Base-by-base conservation (phyloP, 2,329 filamentous ascomycete species). In the Clonostachys sp. region DNA sequence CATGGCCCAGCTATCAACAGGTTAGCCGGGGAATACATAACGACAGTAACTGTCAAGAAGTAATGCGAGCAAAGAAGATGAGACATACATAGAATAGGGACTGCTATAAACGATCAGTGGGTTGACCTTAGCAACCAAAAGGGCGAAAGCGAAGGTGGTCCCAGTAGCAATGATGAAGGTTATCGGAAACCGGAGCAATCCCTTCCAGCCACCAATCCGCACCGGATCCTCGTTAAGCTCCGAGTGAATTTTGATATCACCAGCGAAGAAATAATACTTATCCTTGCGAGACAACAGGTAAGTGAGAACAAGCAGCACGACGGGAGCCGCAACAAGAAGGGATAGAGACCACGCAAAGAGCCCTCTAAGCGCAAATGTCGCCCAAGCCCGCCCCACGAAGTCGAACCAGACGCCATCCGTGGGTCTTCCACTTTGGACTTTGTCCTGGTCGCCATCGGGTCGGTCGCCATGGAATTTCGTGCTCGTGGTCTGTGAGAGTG, bases 21-120 rank as follows among this genome's bases (percentile, higher is more conserved):
- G n/a, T 10, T 12, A 38, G 34, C 5, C 2, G n/a, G 10, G 5
- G 36, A 12, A 39, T n/a, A 6, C 8, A 30, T 34, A 13, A 35
- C 12, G 42, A 17, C 16, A 33, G 18, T 34, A n/a, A 14, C 3
- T n/a, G 40, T 6, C 14, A 10, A 36, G 14, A 8, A 5, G 8
- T 9, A 7, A 24, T 18, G 17, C 9, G 24, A 30, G 9, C 9
- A 30, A 30, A 10, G 3, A 3, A 34, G 16, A n/a, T 12, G 30
- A 17, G 24, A 36, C 75, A 64, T 61, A 78, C 59, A 96, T 86
- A 6, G 88, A 77, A 62, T 94, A 97, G 43, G 84, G 78, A 57
- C 87, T 95, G 67, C 89, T 91, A 69, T 96, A 94, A n/a, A 94
- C 74, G 57, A 97, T 90, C 57, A 89, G 80, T 2, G 92, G 91